Percentiles rank a stretch among this genome's conserved stretches.
Evolutionary conservation across 371 early-diverging fungal genomes (phyloP).

Genomic region (Amoeboradix gromovi): DNA sequence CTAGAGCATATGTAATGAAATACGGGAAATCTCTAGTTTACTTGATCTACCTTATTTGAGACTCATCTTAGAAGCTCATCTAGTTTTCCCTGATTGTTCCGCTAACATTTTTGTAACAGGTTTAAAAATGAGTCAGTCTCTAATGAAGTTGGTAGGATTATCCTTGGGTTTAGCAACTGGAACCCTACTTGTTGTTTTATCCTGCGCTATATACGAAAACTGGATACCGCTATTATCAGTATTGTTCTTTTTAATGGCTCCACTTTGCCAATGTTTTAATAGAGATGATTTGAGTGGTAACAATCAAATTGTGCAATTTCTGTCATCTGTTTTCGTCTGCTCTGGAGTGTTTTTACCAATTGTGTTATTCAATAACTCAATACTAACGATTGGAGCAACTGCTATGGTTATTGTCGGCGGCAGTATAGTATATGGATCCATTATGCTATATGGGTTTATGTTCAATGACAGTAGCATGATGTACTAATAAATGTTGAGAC

Average conservation of each 20-base stretch:
- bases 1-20: too few species aligned
- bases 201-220: not conserved
- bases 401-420: not conserved
- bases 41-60: too few species aligned
- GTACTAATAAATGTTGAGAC: too few species aligned
- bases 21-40: too few species aligned
- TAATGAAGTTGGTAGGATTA: not conserved
- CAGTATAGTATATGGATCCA: not conserved
- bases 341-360: not conserved
- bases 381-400: not conserved
- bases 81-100: too few species aligned
- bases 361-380: not conserved
- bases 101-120: not conserved
- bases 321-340: not conserved
- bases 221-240: not conserved
- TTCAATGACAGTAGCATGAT: not conserved
- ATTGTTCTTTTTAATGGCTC: not conserved
- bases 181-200: not conserved
- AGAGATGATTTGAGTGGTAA: not conserved
- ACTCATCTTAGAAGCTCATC: too few species aligned
- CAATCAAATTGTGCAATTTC: not conserved
- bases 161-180: not conserved
- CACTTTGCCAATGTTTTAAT: not conserved
- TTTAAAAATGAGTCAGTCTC: not conserved
- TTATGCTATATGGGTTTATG: not conserved